A percentile compares a stretch with the other conserved stretches of the same genome.
Conservation (phyloP, 805 yeast species). For the Schwanniomyces pseudopolymorphus region DNA sequence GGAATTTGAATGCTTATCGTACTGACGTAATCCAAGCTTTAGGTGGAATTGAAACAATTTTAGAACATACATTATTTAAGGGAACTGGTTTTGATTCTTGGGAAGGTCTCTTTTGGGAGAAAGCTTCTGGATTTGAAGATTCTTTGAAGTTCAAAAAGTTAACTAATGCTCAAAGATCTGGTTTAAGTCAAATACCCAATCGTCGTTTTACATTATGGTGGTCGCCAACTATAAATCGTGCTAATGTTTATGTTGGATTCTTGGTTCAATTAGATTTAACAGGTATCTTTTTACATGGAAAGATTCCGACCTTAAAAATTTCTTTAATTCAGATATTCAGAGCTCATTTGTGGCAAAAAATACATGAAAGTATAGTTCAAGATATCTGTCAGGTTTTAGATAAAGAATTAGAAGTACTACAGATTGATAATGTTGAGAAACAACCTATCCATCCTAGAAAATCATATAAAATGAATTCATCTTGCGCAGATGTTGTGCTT, state of each 20-base stretch:
- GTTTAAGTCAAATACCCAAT: slow-evolving; percentile 95
- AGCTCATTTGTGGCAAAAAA: slow-evolving; percentile 98
- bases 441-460: slow-evolving; percentile 95
- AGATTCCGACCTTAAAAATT: slow-evolving; percentile 94
- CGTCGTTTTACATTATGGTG: slow-evolving; percentile 98
- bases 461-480: slow-evolving; percentile 95
- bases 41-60: slow-evolving; percentile 94
- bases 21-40: slow-evolving; percentile 95
- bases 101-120: slow-evolving; percentile 99
- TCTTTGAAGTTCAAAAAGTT: slow-evolving; percentile 90
- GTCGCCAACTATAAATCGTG: slow-evolving; percentile 98
- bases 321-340: slow-evolving; percentile 94
- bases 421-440: slow-evolving; percentile 83
- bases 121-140: slow-evolving; percentile 96
- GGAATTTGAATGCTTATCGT: slow-evolving; percentile 91
- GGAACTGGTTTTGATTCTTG: slow-evolving; percentile 98
- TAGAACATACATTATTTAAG: slow-evolving; percentile 91
- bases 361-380: slow-evolving; percentile 91
- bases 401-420: slow-evolving; percentile 77
- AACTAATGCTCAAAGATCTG: slow-evolving; percentile 97
- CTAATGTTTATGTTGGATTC: slow-evolving; percentile 97
- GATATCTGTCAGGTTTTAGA: slow-evolving; percentile 92
- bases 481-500: slow-evolving; percentile 86
- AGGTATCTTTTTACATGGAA: slow-evolving; percentile 96
- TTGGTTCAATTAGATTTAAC: slow-evolving; percentile 94